Conservation (phyloP, 2,329 filamentous ascomycete species). For the Huntiella omanensis region DNA sequence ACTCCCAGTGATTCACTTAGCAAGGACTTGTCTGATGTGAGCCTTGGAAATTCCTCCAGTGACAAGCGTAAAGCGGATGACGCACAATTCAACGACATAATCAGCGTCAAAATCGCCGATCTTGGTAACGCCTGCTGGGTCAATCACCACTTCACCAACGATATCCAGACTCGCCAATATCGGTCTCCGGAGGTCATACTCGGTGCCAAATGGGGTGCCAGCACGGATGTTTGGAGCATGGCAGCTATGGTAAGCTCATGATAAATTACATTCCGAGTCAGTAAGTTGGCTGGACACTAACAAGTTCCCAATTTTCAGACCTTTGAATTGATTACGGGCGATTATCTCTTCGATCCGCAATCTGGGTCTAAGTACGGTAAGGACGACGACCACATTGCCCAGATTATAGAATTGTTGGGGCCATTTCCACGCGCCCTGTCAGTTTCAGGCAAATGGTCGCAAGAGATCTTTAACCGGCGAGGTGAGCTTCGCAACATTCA, state of each 20-base stretch:
- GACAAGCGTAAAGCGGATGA: conserved; percentile 48
- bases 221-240: conserved; percentile 99
- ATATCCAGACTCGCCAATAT: conserved; percentile 96
- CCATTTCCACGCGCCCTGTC: conserved; percentile 85
- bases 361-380: conserved; percentile 98
- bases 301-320: conserved; percentile 34
- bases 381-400: conserved; percentile 96
- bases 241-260: conserved; percentile 70
- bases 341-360: conserved; percentile 96
- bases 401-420: conserved; percentile 92
- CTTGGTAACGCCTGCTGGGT: conserved; percentile 98
- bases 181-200: conserved; percentile 92
- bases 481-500: conserved; percentile 96
- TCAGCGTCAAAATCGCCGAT: conserved; percentile 98
- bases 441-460: conserved; percentile 86
- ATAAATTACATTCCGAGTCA: neutral
- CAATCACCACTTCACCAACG: conserved; percentile 96
- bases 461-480: conserved; percentile 97
- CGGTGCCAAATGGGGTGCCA: conserved; percentile 96
- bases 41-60: conserved; percentile 55
- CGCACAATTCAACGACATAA: conserved; percentile 44
- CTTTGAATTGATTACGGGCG: conserved; percentile 93
- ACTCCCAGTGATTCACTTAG: conserved; percentile 59
- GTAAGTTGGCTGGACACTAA: neutral
- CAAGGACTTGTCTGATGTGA: conserved; percentile 86